Conservation (phyloP, 2,329 filamentous ascomycete genomes). For the Penicillium sp. region DNA sequence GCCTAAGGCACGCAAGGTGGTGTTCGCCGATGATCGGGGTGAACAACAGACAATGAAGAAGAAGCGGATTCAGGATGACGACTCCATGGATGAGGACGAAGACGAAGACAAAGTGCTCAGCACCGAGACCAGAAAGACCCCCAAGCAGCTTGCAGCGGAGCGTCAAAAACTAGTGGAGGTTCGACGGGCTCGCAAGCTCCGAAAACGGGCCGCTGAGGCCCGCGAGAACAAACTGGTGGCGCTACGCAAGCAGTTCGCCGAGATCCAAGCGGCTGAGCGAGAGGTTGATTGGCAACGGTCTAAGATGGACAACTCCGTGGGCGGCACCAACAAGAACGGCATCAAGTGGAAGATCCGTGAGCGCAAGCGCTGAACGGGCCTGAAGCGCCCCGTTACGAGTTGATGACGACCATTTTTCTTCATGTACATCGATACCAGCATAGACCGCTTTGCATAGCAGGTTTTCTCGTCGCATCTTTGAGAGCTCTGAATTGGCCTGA, state of each 20-base stretch:
- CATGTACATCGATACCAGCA: constrained; percentile 22
- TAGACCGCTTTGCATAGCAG: constrained; percentile 7
- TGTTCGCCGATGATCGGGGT: constrained; percentile 42
- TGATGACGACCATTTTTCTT: constrained; percentile 17
- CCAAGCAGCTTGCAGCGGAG: constrained; percentile 46
- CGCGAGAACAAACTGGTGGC: constrained; percentile 52
- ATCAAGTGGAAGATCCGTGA: constrained; percentile 64
- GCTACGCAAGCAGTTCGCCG: constrained; percentile 53
- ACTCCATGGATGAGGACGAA: constrained; percentile 27
- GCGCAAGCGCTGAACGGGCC: constrained; percentile 52
- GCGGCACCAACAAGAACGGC: constrained; percentile 62
- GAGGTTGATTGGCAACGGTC: constrained; percentile 60
- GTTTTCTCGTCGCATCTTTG: not conserved
- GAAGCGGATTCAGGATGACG: constrained; percentile 17
- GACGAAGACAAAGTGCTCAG: constrained; percentile 10
- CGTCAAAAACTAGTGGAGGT: constrained; percentile 38
- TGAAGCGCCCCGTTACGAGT: constrained; percentile 17
- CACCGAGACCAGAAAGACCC: constrained; percentile 36
- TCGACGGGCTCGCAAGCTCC: constrained; percentile 45
- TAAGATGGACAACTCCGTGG: constrained; percentile 60
- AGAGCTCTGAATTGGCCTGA: not conserved
- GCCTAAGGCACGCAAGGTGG: constrained; percentile 32
- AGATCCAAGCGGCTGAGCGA: constrained; percentile 55
- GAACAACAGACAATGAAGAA: constrained; percentile 33
- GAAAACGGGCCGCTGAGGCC: constrained; percentile 50